Evolutionary conservation across 768 basidiomycete species (phyloP), one percentile per base, ranked within the genome.

Genomic region (Pholiota microspora): DNA sequence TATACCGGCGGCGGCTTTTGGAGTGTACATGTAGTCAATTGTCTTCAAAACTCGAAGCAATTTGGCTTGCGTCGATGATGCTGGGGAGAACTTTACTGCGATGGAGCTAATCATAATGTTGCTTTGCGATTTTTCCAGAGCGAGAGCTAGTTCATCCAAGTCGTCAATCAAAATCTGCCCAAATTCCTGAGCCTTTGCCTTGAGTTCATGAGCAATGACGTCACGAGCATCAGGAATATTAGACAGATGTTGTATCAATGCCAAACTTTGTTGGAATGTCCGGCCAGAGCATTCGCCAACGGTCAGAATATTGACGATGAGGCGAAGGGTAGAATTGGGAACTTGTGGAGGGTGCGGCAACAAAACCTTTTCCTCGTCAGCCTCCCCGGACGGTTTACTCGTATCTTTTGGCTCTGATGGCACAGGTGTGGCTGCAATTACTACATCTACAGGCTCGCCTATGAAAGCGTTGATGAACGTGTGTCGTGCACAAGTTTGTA

Each of bases 221-320:
- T 95, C 92, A 38, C 92, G 86, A 7, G 90, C 91, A 54, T 92
- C 92, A 5, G 92, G 88, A 56, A 98, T 83, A 69, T 83, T 82
- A 0, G 94, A 95, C 18, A 98, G 75, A 64, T 99, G 86, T 69
- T 96, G 93, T 54, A 99, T 98, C 29, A 98, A 81, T 15, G 87
- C 79, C 38, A 98, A 77, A 35, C 92, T 94, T 66, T 94, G 87
- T 61, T 94, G 89, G 82, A 99, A 99, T n/a, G 95, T 97, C 28
- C 89, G 81, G 38, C 89, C 91, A 21, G 94, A 94, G 66, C 96
- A 98, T 75, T 99, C 97, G 40, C 97, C 97, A 16, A 89, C 80
- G n/a, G 97, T 98, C 58, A 99, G 77, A 62, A 98, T 94, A 69
- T 98, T 98, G 67, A 97, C 94, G 56, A 98, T 93, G 32, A 94